Conservation (phyloP, 768 basidiomycete species). For the Guyanaporus albipodus region DNA sequence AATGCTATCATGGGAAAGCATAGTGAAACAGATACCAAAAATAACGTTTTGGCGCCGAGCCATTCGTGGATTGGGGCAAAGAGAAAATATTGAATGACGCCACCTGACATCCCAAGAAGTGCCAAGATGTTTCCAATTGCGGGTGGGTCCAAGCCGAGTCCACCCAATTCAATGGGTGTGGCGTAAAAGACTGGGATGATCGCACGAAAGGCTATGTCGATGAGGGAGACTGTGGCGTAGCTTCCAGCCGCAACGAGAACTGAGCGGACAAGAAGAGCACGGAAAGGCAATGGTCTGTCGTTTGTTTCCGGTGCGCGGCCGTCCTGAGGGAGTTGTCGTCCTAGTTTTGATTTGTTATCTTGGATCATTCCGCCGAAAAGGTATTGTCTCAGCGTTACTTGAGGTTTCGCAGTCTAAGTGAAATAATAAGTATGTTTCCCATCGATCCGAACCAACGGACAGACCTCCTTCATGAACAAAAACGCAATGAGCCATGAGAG, state of each 20-base stretch:
- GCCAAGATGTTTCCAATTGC: conserved; percentile 30
- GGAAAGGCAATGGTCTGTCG: conserved; percentile 40
- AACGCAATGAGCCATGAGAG: conserved; percentile 48
- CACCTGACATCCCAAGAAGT: conserved; percentile 23
- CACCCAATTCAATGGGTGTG: conserved; percentile 29
- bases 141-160: conserved; percentile 26
- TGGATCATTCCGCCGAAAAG: conserved; percentile 10
- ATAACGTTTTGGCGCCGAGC: conserved; percentile 57
- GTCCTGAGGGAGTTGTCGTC: too few species aligned
- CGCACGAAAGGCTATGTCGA: conserved; percentile 61
- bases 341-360: too few species aligned
- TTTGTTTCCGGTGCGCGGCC: neutral
- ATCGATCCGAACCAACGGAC: neutral
- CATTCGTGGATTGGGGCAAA: conserved; percentile 54
- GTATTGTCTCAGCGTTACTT: conserved; percentile 15
- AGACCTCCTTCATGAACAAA: conserved; percentile 54
- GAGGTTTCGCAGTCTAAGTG: conserved; percentile 15
- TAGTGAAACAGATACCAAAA: conserved; percentile 45
- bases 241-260: conserved; percentile 58
- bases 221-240: conserved; percentile 56
- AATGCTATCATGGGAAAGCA: conserved; percentile 43
- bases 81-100: conserved; percentile 55
- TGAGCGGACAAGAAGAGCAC: conserved; percentile 43
- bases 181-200: conserved; percentile 33
- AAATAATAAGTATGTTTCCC: neutral